These are phyloP conservation scores for Microcos paniculata DNA, from an alignment of 345 rosid genomes.

Conservation along the genomic window DNA sequence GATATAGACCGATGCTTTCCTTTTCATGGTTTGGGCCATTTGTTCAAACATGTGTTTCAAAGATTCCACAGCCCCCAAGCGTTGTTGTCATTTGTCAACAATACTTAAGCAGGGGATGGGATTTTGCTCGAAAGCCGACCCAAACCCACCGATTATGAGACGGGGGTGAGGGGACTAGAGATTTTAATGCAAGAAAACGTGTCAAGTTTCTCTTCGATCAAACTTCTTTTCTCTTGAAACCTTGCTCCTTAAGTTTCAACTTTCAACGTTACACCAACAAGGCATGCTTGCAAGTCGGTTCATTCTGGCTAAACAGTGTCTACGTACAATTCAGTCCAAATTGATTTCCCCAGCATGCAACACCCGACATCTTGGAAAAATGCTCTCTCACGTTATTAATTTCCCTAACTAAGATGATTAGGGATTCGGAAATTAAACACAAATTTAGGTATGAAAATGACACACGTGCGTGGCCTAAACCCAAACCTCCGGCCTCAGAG, in stretches of 20 bases:
- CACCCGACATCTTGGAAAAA: neutral
- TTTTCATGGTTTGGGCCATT: neutral
- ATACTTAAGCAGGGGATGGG: neutral
- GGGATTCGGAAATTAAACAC: neutral
- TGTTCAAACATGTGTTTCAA: neutral
- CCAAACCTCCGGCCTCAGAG: neutral
- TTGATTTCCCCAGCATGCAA: neutral
- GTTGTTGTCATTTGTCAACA: neutral
- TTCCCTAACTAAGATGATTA: neutral
- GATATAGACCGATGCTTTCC: neutral
- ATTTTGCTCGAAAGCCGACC: neutral
- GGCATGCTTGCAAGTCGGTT: neutral
- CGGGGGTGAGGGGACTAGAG: neutral
- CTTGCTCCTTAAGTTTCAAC: too few relatives aligned
- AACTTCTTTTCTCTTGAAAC: neutral
- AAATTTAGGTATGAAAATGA: neutral
- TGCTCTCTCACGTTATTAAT: neutral
- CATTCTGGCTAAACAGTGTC: neutral
- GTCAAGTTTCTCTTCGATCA: neutral
- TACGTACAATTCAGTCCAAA: neutral
- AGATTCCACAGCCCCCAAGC: neutral
- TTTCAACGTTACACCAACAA: too few relatives aligned
- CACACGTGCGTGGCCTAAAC: neutral
- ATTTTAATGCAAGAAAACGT: neutral
- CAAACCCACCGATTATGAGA: neutral